phyloP scores from a whole-genome alignment of 306 rosid species.

The Delonix regia region DNA sequence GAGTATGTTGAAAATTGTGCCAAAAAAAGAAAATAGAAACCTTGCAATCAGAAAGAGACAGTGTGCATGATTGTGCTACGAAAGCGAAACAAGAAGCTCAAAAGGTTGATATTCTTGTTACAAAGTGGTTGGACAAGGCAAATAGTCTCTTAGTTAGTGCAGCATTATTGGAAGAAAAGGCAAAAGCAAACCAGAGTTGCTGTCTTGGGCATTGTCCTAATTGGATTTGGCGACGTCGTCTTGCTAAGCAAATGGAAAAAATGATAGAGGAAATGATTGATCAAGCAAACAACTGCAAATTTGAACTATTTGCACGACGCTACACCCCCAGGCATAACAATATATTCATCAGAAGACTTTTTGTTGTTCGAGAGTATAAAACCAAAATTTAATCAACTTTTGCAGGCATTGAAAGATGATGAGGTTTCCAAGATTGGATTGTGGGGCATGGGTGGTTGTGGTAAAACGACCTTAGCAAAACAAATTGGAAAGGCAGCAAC shows the following conservation, averaged over 20 bases:
- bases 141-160: background rate
- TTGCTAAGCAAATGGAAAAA: slow-evolving; percentile 6
- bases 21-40: slow-evolving; percentile 10
- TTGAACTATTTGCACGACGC: background rate
- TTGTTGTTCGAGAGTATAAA: background rate
- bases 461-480: background rate
- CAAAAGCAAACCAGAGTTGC: background rate
- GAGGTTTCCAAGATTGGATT: background rate
- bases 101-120: background rate
- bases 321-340: background rate
- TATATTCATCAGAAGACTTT: background rate
- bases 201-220: slow-evolving; percentile 13
- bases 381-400: background rate
- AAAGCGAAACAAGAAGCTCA: background rate
- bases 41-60: background rate
- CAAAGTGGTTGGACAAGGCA: slow-evolving; percentile 4
- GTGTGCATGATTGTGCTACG: background rate
- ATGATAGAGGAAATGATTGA: background rate
- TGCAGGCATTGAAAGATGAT: background rate
- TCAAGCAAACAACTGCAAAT: background rate
- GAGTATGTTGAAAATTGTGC: background rate
- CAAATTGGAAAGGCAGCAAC: background rate
- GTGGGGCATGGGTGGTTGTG: background rate
- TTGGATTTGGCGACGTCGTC: slow-evolving; percentile 18
- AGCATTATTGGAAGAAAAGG: background rate